phyloP scores from a whole-genome alignment of 192 early-diverging fungal genomes.

The Coemansia sp. region DNA sequence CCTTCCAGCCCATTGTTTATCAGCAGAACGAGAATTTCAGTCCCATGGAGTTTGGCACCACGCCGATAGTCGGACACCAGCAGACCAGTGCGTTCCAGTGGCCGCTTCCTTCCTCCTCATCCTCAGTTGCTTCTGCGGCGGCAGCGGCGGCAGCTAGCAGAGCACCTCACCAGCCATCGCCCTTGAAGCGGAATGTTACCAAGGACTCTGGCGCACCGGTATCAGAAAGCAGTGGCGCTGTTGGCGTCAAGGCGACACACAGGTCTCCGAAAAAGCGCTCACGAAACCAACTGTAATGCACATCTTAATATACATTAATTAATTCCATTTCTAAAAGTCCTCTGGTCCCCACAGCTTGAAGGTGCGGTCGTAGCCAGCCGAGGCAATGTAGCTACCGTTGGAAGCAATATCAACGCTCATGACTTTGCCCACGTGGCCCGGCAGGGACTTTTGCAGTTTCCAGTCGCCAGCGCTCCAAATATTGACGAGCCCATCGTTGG shows the following conservation, averaged over 20 bases:
- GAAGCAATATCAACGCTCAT: slow-evolving; percentile 76
- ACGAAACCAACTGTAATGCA: slow-evolving; percentile 5
- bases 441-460: slow-evolving; percentile 81
- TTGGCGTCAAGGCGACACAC: background rate
- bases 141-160: background rate
- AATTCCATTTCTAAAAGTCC: slow-evolving; percentile 11
- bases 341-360: slow-evolving; percentile 87
- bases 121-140: background rate
- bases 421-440: slow-evolving; percentile 86
- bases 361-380: slow-evolving; percentile 85
- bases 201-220: slow-evolving; percentile 6
- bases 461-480: slow-evolving; percentile 93
- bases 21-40: slow-evolving; percentile 68
- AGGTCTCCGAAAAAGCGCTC: slow-evolving; percentile 6
- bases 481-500: slow-evolving; percentile 89
- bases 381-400: slow-evolving; percentile 82
- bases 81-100: slow-evolving; percentile 63
- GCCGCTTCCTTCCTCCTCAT: slow-evolving; percentile 48
- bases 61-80: slow-evolving; percentile 63
- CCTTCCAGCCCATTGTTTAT: slow-evolving; percentile 73
- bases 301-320: background rate
- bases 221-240: too few relatives aligned
- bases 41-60: slow-evolving; percentile 70
- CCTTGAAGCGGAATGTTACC: slow-evolving; percentile 37
- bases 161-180: slow-evolving; percentile 47